Percentiles rank a stretch among this genome's conserved stretches.
phyloP scores from a whole-genome alignment of 768 basidiomycete species.

The Tricholoma sp. region DNA sequence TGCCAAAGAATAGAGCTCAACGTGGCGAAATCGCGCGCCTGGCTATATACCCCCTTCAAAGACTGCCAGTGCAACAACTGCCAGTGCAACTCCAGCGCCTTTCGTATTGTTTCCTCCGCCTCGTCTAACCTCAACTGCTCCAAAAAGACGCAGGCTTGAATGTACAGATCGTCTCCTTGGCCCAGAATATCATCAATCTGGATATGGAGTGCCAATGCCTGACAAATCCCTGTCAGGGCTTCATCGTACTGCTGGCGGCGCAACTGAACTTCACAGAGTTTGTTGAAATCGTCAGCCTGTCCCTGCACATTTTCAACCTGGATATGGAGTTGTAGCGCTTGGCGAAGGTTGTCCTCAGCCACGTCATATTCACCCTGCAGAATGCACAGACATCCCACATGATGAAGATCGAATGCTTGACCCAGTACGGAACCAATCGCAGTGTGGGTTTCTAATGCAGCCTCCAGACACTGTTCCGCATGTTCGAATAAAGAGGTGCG shows the following conservation, averaged over 20 bases:
- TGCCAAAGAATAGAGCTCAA: constrained; percentile 19
- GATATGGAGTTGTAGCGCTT: constrained; percentile 10
- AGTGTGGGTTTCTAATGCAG: constrained; percentile 4
- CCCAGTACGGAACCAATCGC: constrained; percentile 9
- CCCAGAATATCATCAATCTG: constrained; percentile 17
- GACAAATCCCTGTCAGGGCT: constrained; percentile 10
- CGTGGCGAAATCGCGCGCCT: constrained; percentile 16
- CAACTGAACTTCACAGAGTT: constrained; percentile 11
- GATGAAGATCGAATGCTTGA: constrained; percentile 16
- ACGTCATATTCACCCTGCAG: constrained; percentile 3
- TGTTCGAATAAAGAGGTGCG: background rate
- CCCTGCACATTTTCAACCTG: constrained; percentile 16
- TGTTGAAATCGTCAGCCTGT: constrained; percentile 16
- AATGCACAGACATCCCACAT: constrained; percentile 12
- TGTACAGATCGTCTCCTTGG: constrained; percentile 23
- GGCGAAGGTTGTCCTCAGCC: constrained; percentile 10
- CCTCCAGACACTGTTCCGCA: background rate
- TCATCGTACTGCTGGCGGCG: constrained; percentile 9
- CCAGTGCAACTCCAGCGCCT: constrained; percentile 17
- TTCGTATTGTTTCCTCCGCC: constrained; percentile 15
- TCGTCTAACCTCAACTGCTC: constrained; percentile 15
- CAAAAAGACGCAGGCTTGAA: constrained; percentile 20
- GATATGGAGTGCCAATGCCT: constrained; percentile 16
- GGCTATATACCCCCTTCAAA: constrained; percentile 9
- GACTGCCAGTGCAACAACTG: no score